Percentiles rank a stretch among this genome's conserved stretches.
phyloP scores from a whole-genome alignment of 1,284 basidiomycete species.

The Tilletia setariae region DNA sequence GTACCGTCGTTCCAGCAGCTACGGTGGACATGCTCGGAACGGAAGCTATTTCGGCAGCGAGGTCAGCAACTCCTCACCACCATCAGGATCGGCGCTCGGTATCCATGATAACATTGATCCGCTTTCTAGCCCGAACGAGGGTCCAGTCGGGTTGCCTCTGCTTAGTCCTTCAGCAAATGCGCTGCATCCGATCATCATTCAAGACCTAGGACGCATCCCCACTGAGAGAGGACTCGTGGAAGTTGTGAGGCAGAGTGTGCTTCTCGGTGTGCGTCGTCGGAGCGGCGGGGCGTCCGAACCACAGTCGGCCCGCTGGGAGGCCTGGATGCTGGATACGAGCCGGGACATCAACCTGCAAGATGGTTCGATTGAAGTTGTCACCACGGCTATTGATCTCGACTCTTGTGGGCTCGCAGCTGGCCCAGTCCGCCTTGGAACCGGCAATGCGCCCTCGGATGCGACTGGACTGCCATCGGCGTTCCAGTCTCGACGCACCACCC shows the following conservation, averaged over 20 bases:
- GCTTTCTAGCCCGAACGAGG: not conserved
- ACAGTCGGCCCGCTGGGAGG: conserved; percentile 3
- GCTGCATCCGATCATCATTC: conserved; percentile 2
- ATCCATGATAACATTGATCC: conserved; percentile 11
- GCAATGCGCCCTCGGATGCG: too few species aligned
- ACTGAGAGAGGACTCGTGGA: conserved; percentile 1
- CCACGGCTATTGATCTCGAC: not conserved
- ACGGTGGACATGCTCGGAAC: conserved; percentile 2
- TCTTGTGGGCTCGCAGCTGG: not conserved
- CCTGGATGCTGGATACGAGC: conserved; percentile 5
- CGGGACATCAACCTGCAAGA: not conserved
- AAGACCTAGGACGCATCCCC: conserved; percentile 4
- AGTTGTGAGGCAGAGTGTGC: conserved; percentile 7
- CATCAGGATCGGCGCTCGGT: not conserved
- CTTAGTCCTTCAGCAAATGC: not conserved
- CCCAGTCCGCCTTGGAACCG: not conserved
- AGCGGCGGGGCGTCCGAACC: not conserved
- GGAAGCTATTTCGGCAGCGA: conserved; percentile 6
- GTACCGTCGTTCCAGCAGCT: conserved; percentile 11
- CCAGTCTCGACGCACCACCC: not conserved
- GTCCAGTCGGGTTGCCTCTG: not conserved
- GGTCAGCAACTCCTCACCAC: not conserved
- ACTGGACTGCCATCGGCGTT: not conserved
- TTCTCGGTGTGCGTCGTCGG: not conserved
- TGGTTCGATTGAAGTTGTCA: not conserved